Evolutionary conservation across 2,329 filamentous ascomycete genomes (phyloP).

Genomic region (Talaromyces atroroseus): DNA sequence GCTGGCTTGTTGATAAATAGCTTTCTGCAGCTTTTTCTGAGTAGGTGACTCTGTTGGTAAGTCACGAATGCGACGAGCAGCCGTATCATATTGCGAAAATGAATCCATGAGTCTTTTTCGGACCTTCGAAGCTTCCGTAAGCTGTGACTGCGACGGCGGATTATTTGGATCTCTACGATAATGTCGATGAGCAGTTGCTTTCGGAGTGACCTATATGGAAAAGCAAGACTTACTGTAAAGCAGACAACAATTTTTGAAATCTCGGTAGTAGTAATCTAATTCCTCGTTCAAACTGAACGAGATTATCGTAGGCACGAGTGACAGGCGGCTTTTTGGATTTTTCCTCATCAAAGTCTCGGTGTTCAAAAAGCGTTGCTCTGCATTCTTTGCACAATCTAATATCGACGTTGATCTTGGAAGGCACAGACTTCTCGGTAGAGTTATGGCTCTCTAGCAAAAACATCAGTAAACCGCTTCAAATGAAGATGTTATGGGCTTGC

Average conservation of each 20-base stretch:
- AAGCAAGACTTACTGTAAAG: conserved; percentile 54
- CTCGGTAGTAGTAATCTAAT: conserved; percentile 75
- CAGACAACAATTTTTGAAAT: conserved; percentile 71
- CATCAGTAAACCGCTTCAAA: not conserved
- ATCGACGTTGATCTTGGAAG: conserved; percentile 64
- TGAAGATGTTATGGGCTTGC: conserved; percentile 23
- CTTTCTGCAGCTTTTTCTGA: conserved; percentile 70
- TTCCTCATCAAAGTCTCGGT: conserved; percentile 71
- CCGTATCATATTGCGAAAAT: conserved; percentile 79
- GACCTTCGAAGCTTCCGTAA: conserved; percentile 80
- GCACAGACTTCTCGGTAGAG: conserved; percentile 38
- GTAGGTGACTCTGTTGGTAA: conserved; percentile 66
- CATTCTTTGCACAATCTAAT: conserved; percentile 92
- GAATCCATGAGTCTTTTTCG: conserved; percentile 85
- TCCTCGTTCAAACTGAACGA: conserved; percentile 80
- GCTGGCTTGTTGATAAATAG: conserved; percentile 76
- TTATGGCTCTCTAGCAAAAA: conserved; percentile 8
- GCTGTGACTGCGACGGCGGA: conserved; percentile 62
- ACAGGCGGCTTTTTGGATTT: conserved; percentile 64
- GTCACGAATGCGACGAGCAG: conserved; percentile 74
- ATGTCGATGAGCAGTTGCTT: not conserved
- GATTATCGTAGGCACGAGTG: conserved; percentile 73
- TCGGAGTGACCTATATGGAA: not conserved
- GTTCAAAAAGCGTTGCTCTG: conserved; percentile 63
- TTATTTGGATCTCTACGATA: conserved; percentile 53